Base-by-base conservation (phyloP, 148 eudicot genomes). In the Silene conica region DNA sequence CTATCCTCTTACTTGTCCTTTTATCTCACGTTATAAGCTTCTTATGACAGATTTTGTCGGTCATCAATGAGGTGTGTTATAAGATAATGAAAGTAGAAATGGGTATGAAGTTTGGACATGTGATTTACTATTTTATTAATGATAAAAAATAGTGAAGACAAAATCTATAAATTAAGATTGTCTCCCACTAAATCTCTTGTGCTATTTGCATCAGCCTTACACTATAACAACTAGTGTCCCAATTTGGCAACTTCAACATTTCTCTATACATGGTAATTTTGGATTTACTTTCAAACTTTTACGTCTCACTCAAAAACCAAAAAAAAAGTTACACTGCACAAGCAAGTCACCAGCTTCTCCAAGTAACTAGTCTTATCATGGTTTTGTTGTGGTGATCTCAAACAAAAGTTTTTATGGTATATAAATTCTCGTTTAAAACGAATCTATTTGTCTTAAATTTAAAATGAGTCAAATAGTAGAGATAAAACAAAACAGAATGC, bases 171-270 rank as follows among this genome's bases (percentile, higher is more conserved):
- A 55, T 52, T 55, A 13, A 65, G 18, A 74, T 23, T 75, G 72
- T 43, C 72, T 67, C 66, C 67, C 78, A 75, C 73, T 68, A 62
- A 75, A 66, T 38, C 43, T 1, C 28, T 74, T 19, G 19, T 72
- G 75, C 55, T 6, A 59, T 19, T 38, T 38, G 59, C 75, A 72
- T 72, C 66, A 72, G 75, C 66, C 20, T 72, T 18, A 43, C 67
- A 73, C 67, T 19, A 73, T 19, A 73, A 3, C 25, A 2, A 8
- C 63, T 3, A 31, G 50, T 62, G 69, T 63, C 76, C 31, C 5
- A 22, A 59, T 59, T 72, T 72, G 34, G 75, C 34, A 38, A 21
- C 6, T 71, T 72, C 2, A 43, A 41, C 16, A 7, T 48, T 61
- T 45, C 45, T 41, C 20, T 14, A 13, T 9, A 10, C 20, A 14